Base-by-base conservation (phyloP, 192 early-diverging fungal genomes). In the Martensiomyces pterosporus region DNA sequence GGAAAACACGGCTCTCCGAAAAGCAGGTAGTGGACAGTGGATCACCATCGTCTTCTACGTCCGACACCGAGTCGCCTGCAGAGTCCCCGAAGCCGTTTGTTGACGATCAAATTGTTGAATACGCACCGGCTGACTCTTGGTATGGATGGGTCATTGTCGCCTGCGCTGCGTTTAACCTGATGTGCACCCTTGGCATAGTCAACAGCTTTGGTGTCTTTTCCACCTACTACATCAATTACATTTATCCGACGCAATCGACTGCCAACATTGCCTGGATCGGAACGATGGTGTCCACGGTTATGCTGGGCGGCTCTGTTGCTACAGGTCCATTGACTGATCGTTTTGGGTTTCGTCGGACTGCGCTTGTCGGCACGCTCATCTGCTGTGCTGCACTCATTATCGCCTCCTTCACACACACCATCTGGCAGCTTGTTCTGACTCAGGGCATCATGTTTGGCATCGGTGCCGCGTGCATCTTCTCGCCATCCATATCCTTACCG, bases 361-460 rank as follows among this genome's bases (percentile, higher is more conserved):
- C 54, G 3, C 40, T 60, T 0, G 27, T 38, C 12, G 69, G 69
- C 22, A 57, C 69, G 12, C 9, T 38, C 1, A 51, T 65, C 3
- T 60, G 57, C 49, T 42, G 40, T 29, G 6, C 37, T 8, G 47
- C 53, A 5, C 57, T 73, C 9, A 27, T 73, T 9, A 22, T 65
- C 3, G 56, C 69, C 3, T 65, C 57, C 8, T 63, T 73, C 32
- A 52, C 67, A 14, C 49, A 35, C 10, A 34, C 67, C 21, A 49
- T 84, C 1, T 88, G 86, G 85, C 85, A 90, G 36, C 57, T 89
- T 3, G 73, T 85, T 15, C 48, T 86, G 24, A 80, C 87, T 3
- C 88, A 90, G 53, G 84, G 84, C 6, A 49, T 86, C 21, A 52
- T 93, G 54, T 84, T 85, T 67, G 90, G 88, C 4, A 40, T 86